Percentiles rank a stretch among this genome's conserved stretches.
Conservation (phyloP, 352 stramenopile species). For the Phytophthora sp. region DNA sequence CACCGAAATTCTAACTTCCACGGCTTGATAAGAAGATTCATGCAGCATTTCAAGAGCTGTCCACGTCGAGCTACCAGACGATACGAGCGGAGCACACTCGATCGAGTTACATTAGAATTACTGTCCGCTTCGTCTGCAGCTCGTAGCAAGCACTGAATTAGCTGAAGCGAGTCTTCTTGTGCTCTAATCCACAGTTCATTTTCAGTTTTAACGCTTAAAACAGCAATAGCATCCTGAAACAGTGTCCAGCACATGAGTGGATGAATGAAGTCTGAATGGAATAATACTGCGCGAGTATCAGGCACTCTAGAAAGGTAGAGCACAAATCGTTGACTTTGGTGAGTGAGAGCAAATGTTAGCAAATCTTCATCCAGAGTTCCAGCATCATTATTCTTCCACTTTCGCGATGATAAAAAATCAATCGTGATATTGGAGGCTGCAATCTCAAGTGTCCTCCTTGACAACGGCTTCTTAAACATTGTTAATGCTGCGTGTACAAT, state of each 20-base stretch:
- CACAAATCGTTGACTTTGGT: conserved; percentile 14
- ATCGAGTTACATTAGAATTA: background rate
- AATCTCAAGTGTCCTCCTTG: background rate
- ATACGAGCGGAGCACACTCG: conserved; percentile 7
- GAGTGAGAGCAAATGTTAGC: conserved; percentile 7
- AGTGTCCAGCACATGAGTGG: conserved; percentile 12
- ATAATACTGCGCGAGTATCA: conserved; percentile 2
- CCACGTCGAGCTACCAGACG: conserved; percentile 12
- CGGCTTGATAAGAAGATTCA: conserved; percentile 7
- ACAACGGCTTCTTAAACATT: background rate
- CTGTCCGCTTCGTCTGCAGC: background rate
- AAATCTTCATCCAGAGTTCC: background rate
- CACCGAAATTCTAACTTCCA: background rate
- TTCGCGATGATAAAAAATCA: conserved; percentile 16
- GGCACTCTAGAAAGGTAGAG: background rate
- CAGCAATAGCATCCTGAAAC: conserved; percentile 12
- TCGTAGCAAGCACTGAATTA: background rate
- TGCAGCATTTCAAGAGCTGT: conserved; percentile 12
- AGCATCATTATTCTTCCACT: background rate
- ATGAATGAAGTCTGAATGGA: conserved; percentile 16
- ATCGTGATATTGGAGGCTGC: background rate
- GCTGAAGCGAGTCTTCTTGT: conserved; percentile 6
- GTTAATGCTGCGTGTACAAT: conserved; percentile 4
- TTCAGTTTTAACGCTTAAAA: conserved; percentile 9
- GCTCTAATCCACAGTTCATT: background rate